phyloP scores from a whole-genome alignment of 1,139 yeast species.

The Saccharomyces pastorianus region DNA sequence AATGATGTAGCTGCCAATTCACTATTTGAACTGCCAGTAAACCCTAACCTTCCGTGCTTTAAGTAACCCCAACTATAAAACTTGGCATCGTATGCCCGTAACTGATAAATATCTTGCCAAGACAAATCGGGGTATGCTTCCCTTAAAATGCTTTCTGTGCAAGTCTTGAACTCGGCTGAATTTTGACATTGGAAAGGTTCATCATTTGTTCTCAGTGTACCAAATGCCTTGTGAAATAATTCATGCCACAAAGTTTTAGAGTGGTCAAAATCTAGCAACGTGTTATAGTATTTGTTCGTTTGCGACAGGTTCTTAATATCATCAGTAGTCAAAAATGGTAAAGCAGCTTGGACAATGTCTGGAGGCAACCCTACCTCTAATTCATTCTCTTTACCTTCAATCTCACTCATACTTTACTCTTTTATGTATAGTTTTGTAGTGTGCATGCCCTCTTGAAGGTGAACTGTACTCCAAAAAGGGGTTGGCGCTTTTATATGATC shows the following conservation, averaged over 20 bases:
- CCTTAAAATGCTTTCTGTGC: conserved; percentile 28
- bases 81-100: conserved; percentile 38
- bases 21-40: conserved; percentile 30
- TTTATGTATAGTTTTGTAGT: too few relatives aligned
- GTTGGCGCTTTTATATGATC: not conserved
- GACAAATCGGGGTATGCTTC: conserved; percentile 29
- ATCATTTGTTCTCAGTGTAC: conserved; percentile 32
- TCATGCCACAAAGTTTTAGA: conserved; percentile 40
- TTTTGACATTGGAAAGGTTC: conserved; percentile 34
- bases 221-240: conserved; percentile 45
- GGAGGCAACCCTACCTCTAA: conserved; percentile 20
- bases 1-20: conserved; percentile 25
- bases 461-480: not conserved
- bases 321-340: conserved; percentile 34
- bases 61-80: conserved; percentile 61
- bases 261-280: conserved; percentile 31
- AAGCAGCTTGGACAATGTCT: conserved; percentile 25
- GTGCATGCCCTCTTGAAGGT: too few relatives aligned
- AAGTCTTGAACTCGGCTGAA: conserved; percentile 20
- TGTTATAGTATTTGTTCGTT: conserved; percentile 34
- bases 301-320: conserved; percentile 44
- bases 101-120: conserved; percentile 46
- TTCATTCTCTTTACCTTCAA: not conserved
- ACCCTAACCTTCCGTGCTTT: conserved; percentile 52
- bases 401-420: not conserved